Conservation (phyloP, 1,284 basidiomycete species). For the Cryptococcus jaspeensis region DNA sequence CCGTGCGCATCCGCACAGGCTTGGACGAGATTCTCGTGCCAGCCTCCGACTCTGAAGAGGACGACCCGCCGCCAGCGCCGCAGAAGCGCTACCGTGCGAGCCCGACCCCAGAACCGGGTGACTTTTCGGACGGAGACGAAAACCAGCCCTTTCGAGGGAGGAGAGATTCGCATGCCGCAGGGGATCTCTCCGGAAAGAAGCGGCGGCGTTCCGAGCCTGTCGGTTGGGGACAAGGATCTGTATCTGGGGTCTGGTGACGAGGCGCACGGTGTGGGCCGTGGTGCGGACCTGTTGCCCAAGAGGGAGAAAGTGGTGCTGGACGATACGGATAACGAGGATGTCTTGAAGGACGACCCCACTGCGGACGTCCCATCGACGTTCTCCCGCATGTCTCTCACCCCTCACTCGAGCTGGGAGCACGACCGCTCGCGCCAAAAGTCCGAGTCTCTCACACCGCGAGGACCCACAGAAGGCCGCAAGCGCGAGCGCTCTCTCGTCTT, state of each 20-base stretch:
- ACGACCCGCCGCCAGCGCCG: constrained; percentile 17
- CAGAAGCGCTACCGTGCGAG: constrained; percentile 11
- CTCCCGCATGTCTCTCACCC: not conserved
- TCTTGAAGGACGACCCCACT: not conserved
- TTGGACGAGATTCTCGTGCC: not conserved
- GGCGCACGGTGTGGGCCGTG: not conserved
- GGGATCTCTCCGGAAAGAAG: constrained; percentile 28
- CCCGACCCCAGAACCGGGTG: constrained; percentile 3
- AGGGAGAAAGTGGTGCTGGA: not conserved
- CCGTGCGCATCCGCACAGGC: not conserved
- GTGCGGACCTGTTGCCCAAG: not conserved
- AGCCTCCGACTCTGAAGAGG: constrained; percentile 7
- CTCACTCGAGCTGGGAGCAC: not conserved
- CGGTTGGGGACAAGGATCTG: constrained; percentile 7
- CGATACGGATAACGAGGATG: not conserved
- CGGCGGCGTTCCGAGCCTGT: constrained; percentile 10
- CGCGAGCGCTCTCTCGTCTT: no score
- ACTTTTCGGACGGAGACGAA: not conserved
- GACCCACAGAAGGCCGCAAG: no score
- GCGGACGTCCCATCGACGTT: not conserved
- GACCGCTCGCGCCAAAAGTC: not conserved
- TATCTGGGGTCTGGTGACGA: not conserved
- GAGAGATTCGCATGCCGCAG: constrained; percentile 39
- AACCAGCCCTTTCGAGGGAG: constrained; percentile 37
- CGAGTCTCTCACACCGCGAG: not conserved